Conservation (phyloP, 129 eudicot species). For the Artemisia tridentata region DNA sequence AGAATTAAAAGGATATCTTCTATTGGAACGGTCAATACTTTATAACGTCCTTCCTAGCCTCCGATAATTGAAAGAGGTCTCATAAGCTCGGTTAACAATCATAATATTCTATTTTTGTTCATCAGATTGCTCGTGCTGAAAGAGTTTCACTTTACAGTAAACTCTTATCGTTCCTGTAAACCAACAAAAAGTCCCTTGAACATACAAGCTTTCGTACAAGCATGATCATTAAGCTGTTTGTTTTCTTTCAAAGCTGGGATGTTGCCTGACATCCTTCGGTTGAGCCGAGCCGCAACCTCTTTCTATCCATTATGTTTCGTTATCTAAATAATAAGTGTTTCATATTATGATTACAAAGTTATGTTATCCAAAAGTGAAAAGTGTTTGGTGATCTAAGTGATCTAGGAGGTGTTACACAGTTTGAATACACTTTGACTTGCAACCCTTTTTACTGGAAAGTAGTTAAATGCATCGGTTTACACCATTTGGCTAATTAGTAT, state of each 20-base stretch:
- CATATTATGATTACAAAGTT: too few species aligned
- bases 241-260: slow-evolving; percentile 62
- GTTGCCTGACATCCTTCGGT: too few species aligned
- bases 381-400: too few species aligned
- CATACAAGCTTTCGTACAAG: slow-evolving; percentile 13
- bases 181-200: not conserved
- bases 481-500: too few species aligned
- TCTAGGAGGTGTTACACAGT: too few species aligned
- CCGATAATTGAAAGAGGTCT: slow-evolving; percentile 47
- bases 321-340: too few species aligned
- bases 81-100: slow-evolving; percentile 53
- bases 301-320: too few species aligned
- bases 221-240: slow-evolving; percentile 33
- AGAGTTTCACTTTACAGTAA: slow-evolving; percentile 86
- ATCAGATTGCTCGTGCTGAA: slow-evolving; percentile 49
- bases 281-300: too few species aligned
- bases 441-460: too few species aligned
- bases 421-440: too few species aligned
- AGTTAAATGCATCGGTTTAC: too few species aligned
- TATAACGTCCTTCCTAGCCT: slow-evolving; percentile 68
- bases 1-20: slow-evolving; percentile 71
- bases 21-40: slow-evolving; percentile 67
- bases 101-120: slow-evolving; percentile 73
- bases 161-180: slow-evolving; percentile 85
- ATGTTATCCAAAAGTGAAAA: too few species aligned